Evolutionary conservation across 225 moss, liverwort and hornwort species (phyloP), one percentile per base, ranked within the genome.

Genomic region (Polytrichum formosum): DNA sequence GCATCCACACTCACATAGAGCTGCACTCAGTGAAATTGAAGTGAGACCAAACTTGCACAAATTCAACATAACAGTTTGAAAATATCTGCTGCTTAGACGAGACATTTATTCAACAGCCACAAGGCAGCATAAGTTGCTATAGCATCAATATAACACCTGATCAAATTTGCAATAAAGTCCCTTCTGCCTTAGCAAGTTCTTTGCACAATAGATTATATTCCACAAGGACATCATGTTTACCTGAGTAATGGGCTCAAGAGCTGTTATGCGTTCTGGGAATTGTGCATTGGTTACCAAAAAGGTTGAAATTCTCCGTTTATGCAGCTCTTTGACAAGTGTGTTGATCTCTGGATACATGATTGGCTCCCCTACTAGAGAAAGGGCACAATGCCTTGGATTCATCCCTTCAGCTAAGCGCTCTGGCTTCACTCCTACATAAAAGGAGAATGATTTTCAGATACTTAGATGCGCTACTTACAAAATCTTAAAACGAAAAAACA

Each of bases 271-370:
- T 30, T 94, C 97, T 56, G 97, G 97, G 65, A 97, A 97, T 76
- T 97, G 97, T 31, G 97, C 97, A 83, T 97, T 97, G 23, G 97
- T 97, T 63, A 97, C 97, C 67, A 97, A 69, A 56, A 97, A 97
- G 26, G 85, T 89, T 54, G 97, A 97, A 71, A 97, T 94, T 74
- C 78, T 84, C 35, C 92, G 84, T 58, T 75, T 85, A 71, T 97
- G 97, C 55, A 97, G 85, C 83, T 97, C 94, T 68, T 91, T 88
- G 68, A 97, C 92, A 55, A 97, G 81, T 7, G 83, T 81, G 78
- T 97, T 97, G 66, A 97, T 97, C 82, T 97, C 94, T 75, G 97
- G 97, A 69, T 97, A 97, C 97, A 97, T 97, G 16, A 97, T 97
- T 9, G 97, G 97, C 70, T 97, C 97, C 17, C 97, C 97, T 54